These are phyloP conservation scores for Paramecium octaurelia DNA, from an alignment of 73 alveolate species.

Conservation along the genomic window DNA sequence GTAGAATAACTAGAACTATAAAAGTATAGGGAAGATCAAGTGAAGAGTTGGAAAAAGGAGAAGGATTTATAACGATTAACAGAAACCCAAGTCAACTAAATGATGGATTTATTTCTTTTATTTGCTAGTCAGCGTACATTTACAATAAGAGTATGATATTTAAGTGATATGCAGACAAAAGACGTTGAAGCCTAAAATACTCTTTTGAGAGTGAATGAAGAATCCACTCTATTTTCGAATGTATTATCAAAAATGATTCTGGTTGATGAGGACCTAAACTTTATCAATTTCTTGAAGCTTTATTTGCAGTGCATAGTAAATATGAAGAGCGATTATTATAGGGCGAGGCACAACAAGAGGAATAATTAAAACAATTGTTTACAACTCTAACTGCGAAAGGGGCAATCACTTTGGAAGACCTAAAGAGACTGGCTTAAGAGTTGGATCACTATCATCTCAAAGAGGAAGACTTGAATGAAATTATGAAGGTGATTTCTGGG, in stretches of 20 bases:
- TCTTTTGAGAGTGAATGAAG: neutral
- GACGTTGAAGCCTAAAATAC: slow-evolving; percentile 3
- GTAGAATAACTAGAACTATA: neutral
- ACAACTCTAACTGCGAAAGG: neutral
- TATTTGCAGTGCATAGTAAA: neutral
- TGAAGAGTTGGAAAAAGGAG: neutral
- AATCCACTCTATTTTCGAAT: neutral
- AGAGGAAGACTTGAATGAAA: slow-evolving; percentile 2
- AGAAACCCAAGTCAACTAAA: neutral
- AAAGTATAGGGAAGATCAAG: neutral
- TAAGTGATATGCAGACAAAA: neutral
- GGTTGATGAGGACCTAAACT: neutral
- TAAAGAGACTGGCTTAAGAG: neutral
- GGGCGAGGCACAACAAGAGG: neutral
- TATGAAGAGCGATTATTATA: neutral
- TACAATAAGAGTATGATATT: neutral
- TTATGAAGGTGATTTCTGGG: neutral
- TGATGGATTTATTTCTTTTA: neutral
- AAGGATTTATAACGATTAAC: neutral
- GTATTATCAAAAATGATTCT: neutral
- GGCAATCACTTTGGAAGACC: neutral
- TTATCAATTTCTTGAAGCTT: neutral
- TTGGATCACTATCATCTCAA: neutral
- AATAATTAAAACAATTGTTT: neutral
- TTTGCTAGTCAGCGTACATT: slow-evolving; percentile 31